Conservation (phyloP, 2,329 filamentous ascomycete genomes). For the Fusarium oxysporum region DNA sequence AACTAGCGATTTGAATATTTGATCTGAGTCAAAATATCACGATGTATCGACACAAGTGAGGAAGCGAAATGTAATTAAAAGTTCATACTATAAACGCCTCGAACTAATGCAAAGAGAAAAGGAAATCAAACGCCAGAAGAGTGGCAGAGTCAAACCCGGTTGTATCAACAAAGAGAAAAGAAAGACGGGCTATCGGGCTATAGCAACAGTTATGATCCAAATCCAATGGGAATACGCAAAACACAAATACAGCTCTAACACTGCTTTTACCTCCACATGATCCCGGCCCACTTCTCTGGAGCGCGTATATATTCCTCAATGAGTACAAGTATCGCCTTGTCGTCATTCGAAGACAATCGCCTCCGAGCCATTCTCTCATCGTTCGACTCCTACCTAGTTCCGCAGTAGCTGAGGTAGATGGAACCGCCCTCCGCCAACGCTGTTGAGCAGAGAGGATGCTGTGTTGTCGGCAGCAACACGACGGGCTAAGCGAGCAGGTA, state of each 20-base stretch:
- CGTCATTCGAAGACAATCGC: not conserved
- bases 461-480: slow-evolving; percentile 19
- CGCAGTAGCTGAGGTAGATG: slow-evolving; percentile 43
- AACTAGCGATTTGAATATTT: not conserved
- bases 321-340: not conserved
- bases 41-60: not conserved
- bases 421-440: slow-evolving; percentile 35
- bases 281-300: not conserved
- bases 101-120: slow-evolving; percentile 43
- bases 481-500: slow-evolving; percentile 28
- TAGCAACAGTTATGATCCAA: slow-evolving; percentile 28
- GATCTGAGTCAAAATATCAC: not conserved
- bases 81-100: slow-evolving; percentile 47
- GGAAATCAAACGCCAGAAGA: slow-evolving; percentile 36
- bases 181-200: slow-evolving; percentile 30
- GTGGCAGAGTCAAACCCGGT: slow-evolving; percentile 31
- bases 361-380: not conserved
- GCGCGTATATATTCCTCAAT: slow-evolving; percentile 3
- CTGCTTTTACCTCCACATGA: slow-evolving; percentile 9
- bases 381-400: slow-evolving; percentile 12
- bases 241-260: slow-evolving; percentile 17
- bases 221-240: slow-evolving; percentile 39
- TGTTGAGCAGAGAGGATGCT: slow-evolving; percentile 27
- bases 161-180: slow-evolving; percentile 32
- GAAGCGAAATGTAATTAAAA: slow-evolving; percentile 46